These are phyloP conservation scores for Fragaria vesca DNA, from an alignment of 306 rosid genomes.

Conservation along the genomic window DNA sequence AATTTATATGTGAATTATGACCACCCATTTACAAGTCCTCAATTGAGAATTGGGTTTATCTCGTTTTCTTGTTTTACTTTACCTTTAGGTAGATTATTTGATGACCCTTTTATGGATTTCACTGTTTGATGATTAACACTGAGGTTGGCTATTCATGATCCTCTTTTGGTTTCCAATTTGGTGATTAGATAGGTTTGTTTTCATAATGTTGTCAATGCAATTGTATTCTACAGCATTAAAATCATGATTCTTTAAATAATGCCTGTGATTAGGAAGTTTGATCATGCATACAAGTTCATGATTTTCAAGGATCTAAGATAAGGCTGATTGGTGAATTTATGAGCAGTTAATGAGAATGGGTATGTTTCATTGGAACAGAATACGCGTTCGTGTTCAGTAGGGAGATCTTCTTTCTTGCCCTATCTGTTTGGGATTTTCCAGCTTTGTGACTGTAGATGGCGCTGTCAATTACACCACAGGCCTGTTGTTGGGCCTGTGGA, in stretches of 20 bases:
- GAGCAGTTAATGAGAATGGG: not conserved
- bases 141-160: not conserved
- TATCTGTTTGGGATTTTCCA: slow-evolving; percentile 15
- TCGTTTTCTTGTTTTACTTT: not conserved
- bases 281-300: not conserved
- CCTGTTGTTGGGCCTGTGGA: slow-evolving; percentile 27
- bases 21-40: not conserved
- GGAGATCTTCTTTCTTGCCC: slow-evolving; percentile 13
- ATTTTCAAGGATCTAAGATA: not conserved
- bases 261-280: not conserved
- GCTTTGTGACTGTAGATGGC: slow-evolving; percentile 42
- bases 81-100: not conserved
- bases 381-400: not conserved
- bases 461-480: slow-evolving; percentile 32
- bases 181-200: not conserved
- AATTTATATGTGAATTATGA: not conserved
- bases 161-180: not conserved
- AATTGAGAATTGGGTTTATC: not conserved
- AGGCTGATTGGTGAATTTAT: not conserved
- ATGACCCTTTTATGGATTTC: not conserved
- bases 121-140: not conserved
- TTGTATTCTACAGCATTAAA: not conserved
- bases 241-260: not conserved
- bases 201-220: not conserved
- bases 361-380: slow-evolving; percentile 10